Conservation (phyloP, 179 eudicot genomes). For the Kewa caespitosa region DNA sequence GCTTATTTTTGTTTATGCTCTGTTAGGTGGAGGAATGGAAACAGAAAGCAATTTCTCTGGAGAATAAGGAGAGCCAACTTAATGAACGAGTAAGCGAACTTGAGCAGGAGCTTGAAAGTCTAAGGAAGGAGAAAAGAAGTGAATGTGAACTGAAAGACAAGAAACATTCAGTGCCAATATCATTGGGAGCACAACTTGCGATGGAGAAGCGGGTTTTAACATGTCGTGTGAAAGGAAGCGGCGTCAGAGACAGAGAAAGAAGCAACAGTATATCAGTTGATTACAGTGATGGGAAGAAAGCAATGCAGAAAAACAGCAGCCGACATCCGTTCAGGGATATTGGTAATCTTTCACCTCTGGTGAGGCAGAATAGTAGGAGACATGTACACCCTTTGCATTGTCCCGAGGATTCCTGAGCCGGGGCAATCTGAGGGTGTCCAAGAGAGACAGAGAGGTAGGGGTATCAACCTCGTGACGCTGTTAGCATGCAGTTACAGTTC, state of each 20-base stretch:
- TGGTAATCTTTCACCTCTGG: slow-evolving; percentile 55
- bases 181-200: slow-evolving; percentile 64
- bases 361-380: slow-evolving; percentile 46
- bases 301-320: slow-evolving; percentile 21
- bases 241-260: slow-evolving; percentile 24
- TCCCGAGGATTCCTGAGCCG: slow-evolving; percentile 18
- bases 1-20: neutral
- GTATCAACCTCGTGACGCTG: neutral
- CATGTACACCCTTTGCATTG: slow-evolving; percentile 44
- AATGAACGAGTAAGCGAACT: slow-evolving; percentile 44
- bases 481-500: neutral
- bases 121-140: slow-evolving; percentile 23
- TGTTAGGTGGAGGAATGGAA: slow-evolving; percentile 75
- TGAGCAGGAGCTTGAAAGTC: slow-evolving; percentile 42
- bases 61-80: slow-evolving; percentile 51
- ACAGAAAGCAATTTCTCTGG: slow-evolving; percentile 48
- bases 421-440: neutral
- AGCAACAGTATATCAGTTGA: slow-evolving; percentile 21
- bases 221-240: slow-evolving; percentile 48
- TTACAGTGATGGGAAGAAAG: slow-evolving; percentile 32
- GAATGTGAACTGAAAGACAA: slow-evolving; percentile 24
- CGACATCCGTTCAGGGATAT: slow-evolving; percentile 64
- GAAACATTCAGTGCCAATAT: slow-evolving; percentile 30
- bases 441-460: neutral
- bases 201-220: slow-evolving; percentile 58